A percentile compares a stretch with the other conserved stretches of the same genome.
These are phyloP conservation scores for Wallacemonas collosoma DNA, from an alignment of 208 protist species.

Conservation along the genomic window DNA sequence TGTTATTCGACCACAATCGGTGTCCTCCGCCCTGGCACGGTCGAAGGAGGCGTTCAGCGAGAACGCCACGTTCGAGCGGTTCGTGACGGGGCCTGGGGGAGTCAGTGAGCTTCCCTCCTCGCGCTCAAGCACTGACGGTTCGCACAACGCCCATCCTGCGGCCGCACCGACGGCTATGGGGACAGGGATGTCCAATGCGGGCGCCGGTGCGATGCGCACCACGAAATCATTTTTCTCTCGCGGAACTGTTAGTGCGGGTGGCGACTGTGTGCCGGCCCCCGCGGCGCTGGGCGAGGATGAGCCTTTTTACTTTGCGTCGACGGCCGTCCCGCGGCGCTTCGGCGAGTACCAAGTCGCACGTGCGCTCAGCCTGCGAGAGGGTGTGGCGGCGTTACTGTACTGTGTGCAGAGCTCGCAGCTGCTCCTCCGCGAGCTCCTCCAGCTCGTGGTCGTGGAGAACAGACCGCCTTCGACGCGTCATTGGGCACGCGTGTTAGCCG, in stretches of 20 bases:
- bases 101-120: not conserved
- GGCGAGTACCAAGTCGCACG: conserved; percentile 15
- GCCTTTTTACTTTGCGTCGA: conserved; percentile 13
- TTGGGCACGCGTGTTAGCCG: conserved; percentile 45
- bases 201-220: not conserved
- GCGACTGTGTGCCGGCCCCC: not conserved
- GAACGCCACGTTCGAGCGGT: conserved; percentile 13
- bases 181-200: not conserved
- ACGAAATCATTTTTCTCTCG: too few species aligned
- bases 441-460: conserved; percentile 34
- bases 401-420: conserved; percentile 25
- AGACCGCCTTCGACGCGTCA: conserved; percentile 41
- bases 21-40: conserved; percentile 22
- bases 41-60: conserved; percentile 24
- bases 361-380: conserved; percentile 32
- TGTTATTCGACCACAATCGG: conserved; percentile 9
- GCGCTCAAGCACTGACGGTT: not conserved
- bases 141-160: not conserved
- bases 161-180: not conserved
- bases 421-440: conserved; percentile 30
- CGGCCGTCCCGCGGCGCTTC: conserved; percentile 11
- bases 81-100: not conserved
- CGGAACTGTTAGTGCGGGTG: too few species aligned
- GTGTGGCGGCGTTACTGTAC: conserved; percentile 34
- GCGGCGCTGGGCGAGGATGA: not conserved